Conservation (phyloP, 108 stramenopile genomes). For the Pseudonitzschia pungens region DNA sequence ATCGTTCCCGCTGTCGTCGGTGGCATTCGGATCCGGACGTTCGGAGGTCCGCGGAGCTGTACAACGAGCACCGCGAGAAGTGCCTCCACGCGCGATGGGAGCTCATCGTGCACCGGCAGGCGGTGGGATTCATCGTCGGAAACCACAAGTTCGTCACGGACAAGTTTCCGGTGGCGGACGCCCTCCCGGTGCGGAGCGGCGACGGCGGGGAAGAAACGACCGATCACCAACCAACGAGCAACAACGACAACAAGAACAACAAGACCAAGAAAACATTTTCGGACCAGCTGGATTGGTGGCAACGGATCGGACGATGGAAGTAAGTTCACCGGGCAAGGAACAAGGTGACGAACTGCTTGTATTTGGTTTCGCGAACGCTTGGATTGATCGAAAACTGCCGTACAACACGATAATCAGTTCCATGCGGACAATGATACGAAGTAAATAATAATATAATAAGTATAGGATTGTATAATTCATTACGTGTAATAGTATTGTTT, state of each 20-base stretch:
- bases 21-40: conserved; percentile 16
- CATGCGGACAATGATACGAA: no score
- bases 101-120: conserved; percentile 83
- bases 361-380: no score
- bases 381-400: no score
- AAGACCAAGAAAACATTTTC: conserved; percentile 36
- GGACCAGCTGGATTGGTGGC: conserved; percentile 84
- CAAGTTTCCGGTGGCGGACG: conserved; percentile 65
- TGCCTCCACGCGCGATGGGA: conserved; percentile 77
- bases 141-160: conserved; percentile 73
- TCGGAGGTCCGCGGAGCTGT: conserved; percentile 36
- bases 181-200: conserved; percentile 35
- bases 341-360: no score
- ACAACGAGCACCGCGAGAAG: conserved; percentile 67
- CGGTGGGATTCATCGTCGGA: conserved; percentile 74
- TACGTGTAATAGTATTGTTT: no score
- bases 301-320: conserved; percentile 68
- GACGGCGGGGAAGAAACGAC: conserved; percentile 1
- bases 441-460: no score
- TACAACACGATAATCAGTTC: no score
- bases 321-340: no score
- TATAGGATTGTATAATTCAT: no score
- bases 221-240: neutral
- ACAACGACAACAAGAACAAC: conserved; percentile 25
- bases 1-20: neutral